Evolutionary conservation across 2,329 filamentous ascomycete species (phyloP).

Genomic region (Beauveria brongniartii): DNA sequence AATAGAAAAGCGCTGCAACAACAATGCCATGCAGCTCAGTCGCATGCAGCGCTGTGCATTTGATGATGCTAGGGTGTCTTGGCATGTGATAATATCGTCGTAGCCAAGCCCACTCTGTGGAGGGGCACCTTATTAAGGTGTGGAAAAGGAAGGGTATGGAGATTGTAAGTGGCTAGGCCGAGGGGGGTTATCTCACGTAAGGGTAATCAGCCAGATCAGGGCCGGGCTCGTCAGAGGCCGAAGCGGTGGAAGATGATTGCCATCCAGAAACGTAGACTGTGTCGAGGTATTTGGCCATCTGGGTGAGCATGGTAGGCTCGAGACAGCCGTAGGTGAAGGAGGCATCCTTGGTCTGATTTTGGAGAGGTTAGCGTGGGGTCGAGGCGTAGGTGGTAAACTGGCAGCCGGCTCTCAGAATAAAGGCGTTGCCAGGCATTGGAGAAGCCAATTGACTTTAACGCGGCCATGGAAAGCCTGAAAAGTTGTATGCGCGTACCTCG

Average conservation of each 20-base stretch:
- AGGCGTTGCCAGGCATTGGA: not conserved
- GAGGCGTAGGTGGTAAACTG: not conserved
- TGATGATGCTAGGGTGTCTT: not conserved
- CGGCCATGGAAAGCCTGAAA: not conserved
- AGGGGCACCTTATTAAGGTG: constrained; percentile 9
- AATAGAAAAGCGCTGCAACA: not conserved
- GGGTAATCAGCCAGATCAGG: constrained; percentile 98
- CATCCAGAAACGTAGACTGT: constrained; percentile 98
- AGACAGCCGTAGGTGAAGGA: constrained; percentile 96
- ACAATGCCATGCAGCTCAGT: not conserved
- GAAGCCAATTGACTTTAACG: not conserved
- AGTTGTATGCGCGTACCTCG: constrained; percentile 47
- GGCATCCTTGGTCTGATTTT: constrained; percentile 62
- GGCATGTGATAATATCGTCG: constrained; percentile 12
- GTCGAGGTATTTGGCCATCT: constrained; percentile 98
- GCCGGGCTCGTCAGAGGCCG: constrained; percentile 88
- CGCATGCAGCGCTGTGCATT: not conserved
- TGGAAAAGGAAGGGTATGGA: not conserved
- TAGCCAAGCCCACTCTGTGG: constrained; percentile 8
- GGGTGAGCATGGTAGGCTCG: constrained; percentile 96
- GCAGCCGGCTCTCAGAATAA: not conserved
- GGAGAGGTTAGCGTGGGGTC: constrained; percentile 1
- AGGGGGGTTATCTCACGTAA: constrained; percentile 45
- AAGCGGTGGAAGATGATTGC: constrained; percentile 96
- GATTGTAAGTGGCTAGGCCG: constrained; percentile 8